These are phyloP conservation scores for Coemansia sp. DNA, from an alignment of 192 early-diverging fungal genomes.

Conservation along the genomic window DNA sequence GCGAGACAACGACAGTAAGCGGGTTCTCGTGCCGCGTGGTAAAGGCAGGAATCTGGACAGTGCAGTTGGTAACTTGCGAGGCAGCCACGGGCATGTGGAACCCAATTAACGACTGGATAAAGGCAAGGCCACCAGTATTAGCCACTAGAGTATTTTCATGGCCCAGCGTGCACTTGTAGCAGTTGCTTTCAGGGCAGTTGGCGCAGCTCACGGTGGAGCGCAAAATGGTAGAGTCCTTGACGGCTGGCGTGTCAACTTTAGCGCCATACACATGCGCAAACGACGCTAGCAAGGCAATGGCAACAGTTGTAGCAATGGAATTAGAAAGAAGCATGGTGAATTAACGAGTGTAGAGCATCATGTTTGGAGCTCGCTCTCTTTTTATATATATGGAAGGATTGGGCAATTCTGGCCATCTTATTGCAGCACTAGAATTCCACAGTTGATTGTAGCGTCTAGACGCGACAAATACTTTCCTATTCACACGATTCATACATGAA, in stretches of 20 bases:
- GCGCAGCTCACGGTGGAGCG: constrained; percentile 47
- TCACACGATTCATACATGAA: not conserved
- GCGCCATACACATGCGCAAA: not conserved
- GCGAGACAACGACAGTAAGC: constrained; percentile 16
- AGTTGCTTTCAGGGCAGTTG: constrained; percentile 44
- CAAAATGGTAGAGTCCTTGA: constrained; percentile 51
- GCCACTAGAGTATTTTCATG: constrained; percentile 25
- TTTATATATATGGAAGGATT: too few species aligned
- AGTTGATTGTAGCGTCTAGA: too few species aligned
- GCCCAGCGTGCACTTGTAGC: constrained; percentile 50
- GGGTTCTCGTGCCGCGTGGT: constrained; percentile 14
- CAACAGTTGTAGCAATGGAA: not conserved
- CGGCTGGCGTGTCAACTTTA: constrained; percentile 17
- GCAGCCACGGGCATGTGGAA: constrained; percentile 30
- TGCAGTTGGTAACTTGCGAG: constrained; percentile 27
- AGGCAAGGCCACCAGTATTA: constrained; percentile 38
- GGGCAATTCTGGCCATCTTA: too few species aligned
- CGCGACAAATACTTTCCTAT: not conserved
- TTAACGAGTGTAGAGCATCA: too few species aligned
- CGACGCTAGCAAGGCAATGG: not conserved
- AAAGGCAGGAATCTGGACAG: constrained; percentile 43
- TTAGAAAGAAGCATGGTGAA: too few species aligned
- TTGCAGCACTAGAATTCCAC: too few species aligned
- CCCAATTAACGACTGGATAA: constrained; percentile 29
- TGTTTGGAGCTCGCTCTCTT: too few species aligned